Percentiles rank a stretch among this genome's conserved stretches.
Conservation (phyloP, 2,329 filamentous ascomycete genomes). For the Colletotrichum sublineola region DNA sequence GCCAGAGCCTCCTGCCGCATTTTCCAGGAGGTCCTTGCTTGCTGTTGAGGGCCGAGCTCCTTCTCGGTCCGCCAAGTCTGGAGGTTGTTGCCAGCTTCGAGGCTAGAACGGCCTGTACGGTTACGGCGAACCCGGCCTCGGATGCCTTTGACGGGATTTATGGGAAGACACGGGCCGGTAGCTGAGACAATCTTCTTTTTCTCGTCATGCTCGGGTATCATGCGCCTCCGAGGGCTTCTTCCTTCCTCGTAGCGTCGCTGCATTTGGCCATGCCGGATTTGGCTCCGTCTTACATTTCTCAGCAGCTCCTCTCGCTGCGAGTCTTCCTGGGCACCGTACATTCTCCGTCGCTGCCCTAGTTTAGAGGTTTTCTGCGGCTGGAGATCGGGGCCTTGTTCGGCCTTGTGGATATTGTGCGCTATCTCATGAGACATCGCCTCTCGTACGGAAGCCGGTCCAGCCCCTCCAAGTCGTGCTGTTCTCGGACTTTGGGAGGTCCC, state of each 20-base stretch:
- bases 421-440: conserved; percentile 11
- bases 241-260: conserved; percentile 19
- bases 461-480: conserved; percentile 13
- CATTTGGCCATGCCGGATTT: conserved; percentile 21
- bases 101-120: conserved; percentile 6
- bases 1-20: conserved; percentile 7
- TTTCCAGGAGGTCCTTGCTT: background rate
- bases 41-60: background rate
- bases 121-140: background rate
- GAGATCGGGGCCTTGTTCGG: background rate
- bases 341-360: background rate
- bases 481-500: background rate
- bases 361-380: background rate
- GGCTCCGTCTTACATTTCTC: conserved; percentile 10
- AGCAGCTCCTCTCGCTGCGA: background rate
- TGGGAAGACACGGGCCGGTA: background rate
- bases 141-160: background rate
- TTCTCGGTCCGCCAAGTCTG: conserved; percentile 1
- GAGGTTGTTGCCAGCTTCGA: conserved; percentile 5
- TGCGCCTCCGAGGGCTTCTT: background rate
- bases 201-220: background rate
- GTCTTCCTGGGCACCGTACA: background rate
- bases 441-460: conserved; percentile 11
- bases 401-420: conserved; percentile 9
- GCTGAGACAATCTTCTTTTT: conserved; percentile 1